Conservation (phyloP, 2,329 filamentous ascomycete genomes). For the Cyphellophora attinorum region DNA sequence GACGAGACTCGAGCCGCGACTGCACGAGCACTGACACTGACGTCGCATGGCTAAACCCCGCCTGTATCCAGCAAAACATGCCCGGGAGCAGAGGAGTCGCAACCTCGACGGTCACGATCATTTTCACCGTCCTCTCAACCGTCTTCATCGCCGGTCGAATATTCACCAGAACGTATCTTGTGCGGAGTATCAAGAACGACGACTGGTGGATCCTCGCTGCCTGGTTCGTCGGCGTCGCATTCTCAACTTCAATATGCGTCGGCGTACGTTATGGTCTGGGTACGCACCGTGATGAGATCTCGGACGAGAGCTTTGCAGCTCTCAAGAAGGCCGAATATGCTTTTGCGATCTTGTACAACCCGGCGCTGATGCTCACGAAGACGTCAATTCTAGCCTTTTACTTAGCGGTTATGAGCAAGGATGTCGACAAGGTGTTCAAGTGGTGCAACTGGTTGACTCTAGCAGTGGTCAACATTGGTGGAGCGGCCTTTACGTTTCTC, state of each 20-base stretch:
- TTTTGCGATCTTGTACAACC: constrained; percentile 49
- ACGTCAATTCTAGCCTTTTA: constrained; percentile 91
- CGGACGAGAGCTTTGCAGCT: constrained; percentile 18
- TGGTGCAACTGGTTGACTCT: constrained; percentile 75
- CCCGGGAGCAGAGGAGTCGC: constrained; percentile 22
- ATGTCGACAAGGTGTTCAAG: constrained; percentile 66
- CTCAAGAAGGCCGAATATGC: constrained; percentile 45
- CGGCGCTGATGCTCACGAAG: constrained; percentile 48
- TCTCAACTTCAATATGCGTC: constrained; percentile 36
- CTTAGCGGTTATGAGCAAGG: constrained; percentile 58
- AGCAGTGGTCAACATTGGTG: constrained; percentile 67
- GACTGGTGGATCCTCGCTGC: constrained; percentile 74
- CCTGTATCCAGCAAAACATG: constrained; percentile 8
- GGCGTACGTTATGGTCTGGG: constrained; percentile 34
- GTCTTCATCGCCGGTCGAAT: constrained; percentile 68
- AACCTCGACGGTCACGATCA: constrained; percentile 33
- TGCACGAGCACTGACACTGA: too few relatives aligned
- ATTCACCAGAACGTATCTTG: constrained; percentile 61
- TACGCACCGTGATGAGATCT: constrained; percentile 30
- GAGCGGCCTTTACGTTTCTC: constrained; percentile 69
- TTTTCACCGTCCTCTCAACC: constrained; percentile 54
- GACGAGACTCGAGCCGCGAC: too few relatives aligned
- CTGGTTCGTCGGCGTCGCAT: constrained; percentile 52
- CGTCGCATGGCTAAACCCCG: background rate
- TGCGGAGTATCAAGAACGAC: constrained; percentile 62